Base-by-base conservation (phyloP, 169 alveolate genomes). In the Plasmodium vivax region DNA sequence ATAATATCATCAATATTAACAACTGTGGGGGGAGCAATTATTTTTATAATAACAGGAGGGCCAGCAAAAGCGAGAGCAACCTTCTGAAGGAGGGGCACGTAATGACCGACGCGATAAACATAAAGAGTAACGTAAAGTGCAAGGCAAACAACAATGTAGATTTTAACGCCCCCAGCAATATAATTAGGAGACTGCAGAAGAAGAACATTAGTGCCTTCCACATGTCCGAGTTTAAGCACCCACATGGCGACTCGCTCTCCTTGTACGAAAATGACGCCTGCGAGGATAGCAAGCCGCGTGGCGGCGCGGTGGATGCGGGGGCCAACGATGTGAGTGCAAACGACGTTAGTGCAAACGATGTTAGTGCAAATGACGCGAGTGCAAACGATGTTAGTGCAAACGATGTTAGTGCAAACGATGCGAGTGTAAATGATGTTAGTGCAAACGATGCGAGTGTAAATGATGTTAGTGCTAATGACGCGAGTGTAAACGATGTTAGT, bases 1-100 rank as follows among this genome's bases (percentile, higher is more conserved):
- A 58, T 54, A 82, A 82, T 82, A 56, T 82, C 36, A 82, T 82
- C 36, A 82, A 82, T 30, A 54, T 82, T 38, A 82, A 82, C 19
- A 82, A 82, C 34, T 82, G 90, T 16, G 56, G 90, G 3, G 79
- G 79, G 45, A 82, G 36, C 56, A 80, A 80, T 32, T 80, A 80
- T 58, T 82, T 54, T 58, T 82, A 82, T 32, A 82, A 82, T 58
- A 80, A 43, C 51, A 7, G 16, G 16, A 51, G 47, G 32, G 79
- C 32, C 5, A 82, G 38, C 19, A 19, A 34, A 47, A 56, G 79
- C 72, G 79, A 54, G n/a, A 82, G 43, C 43, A 82, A 58, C 79
- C 27, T n/a, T 23, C 6, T 54, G 90, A 34, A 30, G 47, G 79
- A 54, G 1, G 79, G 58, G 0, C n/a, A 27, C 14, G 19, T 43